Percentiles rank a stretch among this genome's conserved stretches.
These are phyloP conservation scores for Paraphaeosphaeria sporulosa DNA, from an alignment of 2,329 filamentous ascomycete species.

Conservation along the genomic window DNA sequence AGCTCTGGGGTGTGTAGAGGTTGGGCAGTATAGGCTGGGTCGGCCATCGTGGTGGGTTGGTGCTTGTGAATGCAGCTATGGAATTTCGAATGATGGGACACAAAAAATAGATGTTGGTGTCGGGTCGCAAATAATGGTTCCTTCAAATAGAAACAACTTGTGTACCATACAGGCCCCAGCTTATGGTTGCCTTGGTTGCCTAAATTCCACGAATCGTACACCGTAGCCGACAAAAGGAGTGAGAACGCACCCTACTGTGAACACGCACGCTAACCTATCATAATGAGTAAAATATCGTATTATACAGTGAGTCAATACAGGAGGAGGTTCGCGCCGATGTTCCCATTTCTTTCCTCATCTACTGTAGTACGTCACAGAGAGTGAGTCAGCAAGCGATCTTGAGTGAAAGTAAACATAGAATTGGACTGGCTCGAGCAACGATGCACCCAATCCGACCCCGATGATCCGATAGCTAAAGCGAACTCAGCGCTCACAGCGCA, in stretches of 20 bases:
- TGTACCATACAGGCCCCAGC: background rate
- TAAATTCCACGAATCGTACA: background rate
- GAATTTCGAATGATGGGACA: no score
- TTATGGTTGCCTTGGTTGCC: conserved; percentile 2
- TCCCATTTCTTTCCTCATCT: no score
- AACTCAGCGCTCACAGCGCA: background rate
- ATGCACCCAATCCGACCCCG: background rate
- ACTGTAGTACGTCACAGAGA: background rate
- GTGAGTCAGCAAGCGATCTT: background rate
- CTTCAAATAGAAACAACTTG: background rate
- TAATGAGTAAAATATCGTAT: no score
- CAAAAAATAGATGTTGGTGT: no score
- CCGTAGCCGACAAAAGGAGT: no score
- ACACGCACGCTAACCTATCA: no score
- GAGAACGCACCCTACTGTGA: no score
- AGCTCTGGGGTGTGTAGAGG: conserved; percentile 20
- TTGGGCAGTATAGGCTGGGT: background rate
- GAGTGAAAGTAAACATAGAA: background rate
- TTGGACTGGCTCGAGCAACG: background rate
- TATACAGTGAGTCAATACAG: no score
- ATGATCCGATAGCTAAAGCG: background rate
- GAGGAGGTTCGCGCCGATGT: no score
- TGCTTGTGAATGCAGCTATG: background rate
- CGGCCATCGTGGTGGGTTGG: background rate
- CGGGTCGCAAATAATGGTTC: no score